Conservation (phyloP, 768 basidiomycete genomes). For the Termitomyces sp. region DNA sequence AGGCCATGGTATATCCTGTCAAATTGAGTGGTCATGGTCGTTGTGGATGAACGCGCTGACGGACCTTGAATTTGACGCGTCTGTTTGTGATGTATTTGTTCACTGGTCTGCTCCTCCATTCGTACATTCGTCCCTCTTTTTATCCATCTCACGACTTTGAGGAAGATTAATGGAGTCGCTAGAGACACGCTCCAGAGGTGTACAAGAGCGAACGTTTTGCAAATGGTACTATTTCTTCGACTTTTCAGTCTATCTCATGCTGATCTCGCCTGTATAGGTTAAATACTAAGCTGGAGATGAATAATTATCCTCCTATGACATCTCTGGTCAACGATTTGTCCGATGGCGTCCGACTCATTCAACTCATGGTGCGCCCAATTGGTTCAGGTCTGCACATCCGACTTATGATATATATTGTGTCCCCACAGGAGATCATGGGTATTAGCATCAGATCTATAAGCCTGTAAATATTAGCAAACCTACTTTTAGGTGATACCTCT, state of each 20-base stretch:
- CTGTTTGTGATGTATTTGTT: slow-evolving; percentile 12
- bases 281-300: slow-evolving; percentile 88
- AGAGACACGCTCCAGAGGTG: slow-evolving; percentile 56
- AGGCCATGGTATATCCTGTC: slow-evolving; percentile 80
- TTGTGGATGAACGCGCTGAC: slow-evolving; percentile 32
- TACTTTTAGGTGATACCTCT: slow-evolving; percentile 68
- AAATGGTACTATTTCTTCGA: slow-evolving; percentile 59
- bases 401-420: slow-evolving; percentile 3
- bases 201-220: slow-evolving; percentile 82
- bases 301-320: slow-evolving; percentile 82
- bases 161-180: slow-evolving; percentile 44
- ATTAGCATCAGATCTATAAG: slow-evolving; percentile 12
- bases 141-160: slow-evolving; percentile 5
- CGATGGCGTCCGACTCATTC: slow-evolving; percentile 93
- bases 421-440: slow-evolving; percentile 92
- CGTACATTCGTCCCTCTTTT: slow-evolving; percentile 1
- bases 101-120: slow-evolving; percentile 1
- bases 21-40: slow-evolving; percentile 71
- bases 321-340: slow-evolving; percentile 89
- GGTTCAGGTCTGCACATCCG: background rate
- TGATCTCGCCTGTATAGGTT: slow-evolving; percentile 52
- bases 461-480: background rate
- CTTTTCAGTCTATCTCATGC: slow-evolving; percentile 3
- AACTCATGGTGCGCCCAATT: slow-evolving; percentile 68
- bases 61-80: slow-evolving; percentile 40